phyloP scores from a whole-genome alignment of 495 filamentous ascomycete species.

The Polyplosphaeria fusca region DNA sequence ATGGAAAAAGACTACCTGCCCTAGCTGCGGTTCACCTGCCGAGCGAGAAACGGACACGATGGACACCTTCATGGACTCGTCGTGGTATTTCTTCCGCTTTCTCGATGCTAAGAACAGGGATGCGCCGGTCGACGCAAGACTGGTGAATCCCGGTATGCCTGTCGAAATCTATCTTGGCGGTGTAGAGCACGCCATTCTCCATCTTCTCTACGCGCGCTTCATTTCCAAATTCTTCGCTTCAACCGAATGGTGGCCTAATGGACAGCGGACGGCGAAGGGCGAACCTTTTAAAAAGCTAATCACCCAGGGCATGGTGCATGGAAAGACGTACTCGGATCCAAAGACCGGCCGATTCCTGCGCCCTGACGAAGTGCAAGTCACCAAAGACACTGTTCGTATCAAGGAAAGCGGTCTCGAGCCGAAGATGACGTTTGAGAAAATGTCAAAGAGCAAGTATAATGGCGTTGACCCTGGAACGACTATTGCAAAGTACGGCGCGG shows the following conservation, averaged over 20 bases:
- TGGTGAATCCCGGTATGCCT: conserved; percentile 56
- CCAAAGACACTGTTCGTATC: conserved; percentile 49
- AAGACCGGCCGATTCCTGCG: conserved; percentile 71
- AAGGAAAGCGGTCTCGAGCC: conserved; percentile 56
- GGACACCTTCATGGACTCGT: conserved; percentile 93
- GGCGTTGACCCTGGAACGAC: conserved; percentile 77
- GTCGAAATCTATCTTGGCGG: conserved; percentile 87
- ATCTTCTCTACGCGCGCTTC: conserved; percentile 88
- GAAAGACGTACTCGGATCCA: conserved; percentile 76
- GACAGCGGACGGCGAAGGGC: conserved; percentile 33
- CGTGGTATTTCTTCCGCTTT: conserved; percentile 87
- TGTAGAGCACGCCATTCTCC: conserved; percentile 85
- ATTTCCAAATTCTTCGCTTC: conserved; percentile 80
- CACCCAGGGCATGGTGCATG: conserved; percentile 90
- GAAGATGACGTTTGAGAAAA: conserved; percentile 74
- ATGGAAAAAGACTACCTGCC: conserved; percentile 74
- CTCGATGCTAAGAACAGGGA: conserved; percentile 63
- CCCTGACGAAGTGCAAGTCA: conserved; percentile 70
- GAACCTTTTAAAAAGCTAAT: conserved; percentile 81
- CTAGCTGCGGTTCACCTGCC: conserved; percentile 65
- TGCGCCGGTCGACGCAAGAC: conserved; percentile 56
- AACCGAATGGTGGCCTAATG: conserved; percentile 51
- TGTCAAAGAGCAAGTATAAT: conserved; percentile 96
- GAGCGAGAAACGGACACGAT: conserved; percentile 89
- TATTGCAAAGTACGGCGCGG: conserved; percentile 71